Base-by-base conservation (phyloP, 208 protist genomes). In the Trypanosoma avium region DNA sequence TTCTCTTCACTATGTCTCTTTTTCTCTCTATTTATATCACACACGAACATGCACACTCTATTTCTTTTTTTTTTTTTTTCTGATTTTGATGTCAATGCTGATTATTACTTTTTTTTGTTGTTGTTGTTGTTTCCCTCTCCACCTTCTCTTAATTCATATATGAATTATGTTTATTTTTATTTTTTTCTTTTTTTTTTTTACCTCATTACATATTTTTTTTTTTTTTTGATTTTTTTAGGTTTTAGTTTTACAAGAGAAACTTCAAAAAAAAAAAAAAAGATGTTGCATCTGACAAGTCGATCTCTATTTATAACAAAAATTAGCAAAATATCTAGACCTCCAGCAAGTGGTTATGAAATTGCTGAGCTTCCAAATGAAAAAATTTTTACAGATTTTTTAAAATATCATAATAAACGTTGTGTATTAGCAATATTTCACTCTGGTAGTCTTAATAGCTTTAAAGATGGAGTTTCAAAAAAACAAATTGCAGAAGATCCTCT, bases 341-440 rank as follows among this genome's bases (percentile, higher is more conserved):
- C 88, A 7, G 76, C 74, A 7, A 71, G 73, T 1, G 88, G 88
- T n/a, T 94, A 94, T 63, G 88, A 94, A 59, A 84, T 94, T 42
- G 80, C 85, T 0, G 84, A 94, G 55, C 59, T 94, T 42, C 88
- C 88, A 12, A 90, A 91, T 52, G 88, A 94, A 48, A 83, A 78
- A 24, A 70, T 92, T 9, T 78, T 94, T 4, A 57, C 59, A 7
- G 83, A 92, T 36, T 94, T 82, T 67, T 63, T 92, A 45, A 71
- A 80, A 33, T 69, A 77, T 61, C 75, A 90, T 70, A 73, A 77
- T n/a, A 70, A 73, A 10, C 83, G 82, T 35, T 77, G 72, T 35
- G 81, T 94, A 0, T 19, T 92, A 3, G 82, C 84, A 2, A 76
- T 92, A 27, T 29, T 94, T 15, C 85, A 94, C 76, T 85, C 79